phyloP scores from a whole-genome alignment of 2,329 filamentous ascomycete species.

The Botrytis pseudocinerea region DNA sequence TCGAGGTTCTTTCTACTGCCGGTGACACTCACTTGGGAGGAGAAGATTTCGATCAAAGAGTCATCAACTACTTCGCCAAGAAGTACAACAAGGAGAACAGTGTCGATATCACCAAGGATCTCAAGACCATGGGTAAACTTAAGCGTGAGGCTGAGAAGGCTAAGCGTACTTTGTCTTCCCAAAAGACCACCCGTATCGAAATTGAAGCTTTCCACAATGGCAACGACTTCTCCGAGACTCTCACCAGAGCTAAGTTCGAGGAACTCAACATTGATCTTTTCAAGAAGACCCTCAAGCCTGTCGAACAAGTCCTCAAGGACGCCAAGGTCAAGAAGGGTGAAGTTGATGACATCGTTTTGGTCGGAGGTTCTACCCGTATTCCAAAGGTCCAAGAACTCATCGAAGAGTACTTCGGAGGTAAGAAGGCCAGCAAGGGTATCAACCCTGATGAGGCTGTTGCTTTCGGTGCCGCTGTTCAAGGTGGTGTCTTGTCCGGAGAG shows the following conservation, averaged over 20 bases:
- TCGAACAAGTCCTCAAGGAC: slow-evolving; percentile 98
- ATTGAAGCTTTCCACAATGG: slow-evolving; percentile 97
- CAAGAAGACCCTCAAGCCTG: slow-evolving; percentile 98
- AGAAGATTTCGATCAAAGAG: slow-evolving; percentile 97
- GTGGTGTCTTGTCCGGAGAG: slow-evolving; percentile 90
- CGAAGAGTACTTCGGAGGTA: slow-evolving; percentile 92
- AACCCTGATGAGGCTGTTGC: slow-evolving; percentile 99
- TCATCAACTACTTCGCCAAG: slow-evolving; percentile 97
- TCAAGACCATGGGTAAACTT: slow-evolving; percentile 98
- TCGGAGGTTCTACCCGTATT: slow-evolving; percentile 98
- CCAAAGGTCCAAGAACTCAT: slow-evolving; percentile 94
- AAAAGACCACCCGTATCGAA: slow-evolving; percentile 91
- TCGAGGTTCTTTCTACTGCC: slow-evolving; percentile 90
- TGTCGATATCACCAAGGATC: slow-evolving; percentile 89
- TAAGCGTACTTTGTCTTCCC: slow-evolving; percentile 94
- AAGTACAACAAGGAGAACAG: slow-evolving; percentile 97
- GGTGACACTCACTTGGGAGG: slow-evolving; percentile 97
- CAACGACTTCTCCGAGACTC: slow-evolving; percentile 96
- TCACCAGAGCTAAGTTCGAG: slow-evolving; percentile 98
- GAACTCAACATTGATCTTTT: slow-evolving; percentile 98
- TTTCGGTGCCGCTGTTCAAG: slow-evolving; percentile 95
- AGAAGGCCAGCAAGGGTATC: slow-evolving; percentile 98
- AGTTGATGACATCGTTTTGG: slow-evolving; percentile 93
- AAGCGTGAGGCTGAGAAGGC: slow-evolving; percentile 99
- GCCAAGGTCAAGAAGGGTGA: slow-evolving; percentile 96